Conservation (phyloP, 1,284 basidiomycete genomes). For the Ustilago bromivora region DNA sequence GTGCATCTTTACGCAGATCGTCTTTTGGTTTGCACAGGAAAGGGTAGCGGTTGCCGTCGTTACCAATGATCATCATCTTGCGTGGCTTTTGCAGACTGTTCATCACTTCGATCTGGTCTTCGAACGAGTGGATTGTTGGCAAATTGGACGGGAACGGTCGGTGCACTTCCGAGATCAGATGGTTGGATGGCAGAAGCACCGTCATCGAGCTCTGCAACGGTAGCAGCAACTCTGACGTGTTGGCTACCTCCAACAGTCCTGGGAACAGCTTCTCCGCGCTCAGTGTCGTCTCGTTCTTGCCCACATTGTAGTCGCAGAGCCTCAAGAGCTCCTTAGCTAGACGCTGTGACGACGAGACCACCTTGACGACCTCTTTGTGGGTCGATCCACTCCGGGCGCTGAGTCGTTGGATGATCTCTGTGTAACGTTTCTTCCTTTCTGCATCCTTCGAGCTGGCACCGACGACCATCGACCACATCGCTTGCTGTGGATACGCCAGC, state of each 20-base stretch:
- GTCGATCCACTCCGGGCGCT: conserved; percentile 16
- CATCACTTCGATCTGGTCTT: conserved; percentile 93
- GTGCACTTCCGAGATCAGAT: conserved; percentile 74
- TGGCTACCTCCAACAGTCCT: conserved; percentile 49
- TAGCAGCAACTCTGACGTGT: conserved; percentile 71
- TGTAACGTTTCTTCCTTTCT: conserved; percentile 77
- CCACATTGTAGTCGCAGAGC: conserved; percentile 63
- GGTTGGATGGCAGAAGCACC: conserved; percentile 77
- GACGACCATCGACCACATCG: conserved; percentile 91
- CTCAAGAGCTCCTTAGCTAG: conserved; percentile 65
- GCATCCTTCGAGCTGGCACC: conserved; percentile 85
- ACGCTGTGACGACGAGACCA: conserved; percentile 55
- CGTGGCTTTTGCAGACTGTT: conserved; percentile 89
- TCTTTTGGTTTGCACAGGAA: conserved; percentile 99
- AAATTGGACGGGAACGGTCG: conserved; percentile 84
- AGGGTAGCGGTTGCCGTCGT: conserved; percentile 85
- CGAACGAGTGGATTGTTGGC: conserved; percentile 76
- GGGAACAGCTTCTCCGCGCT: conserved; percentile 59
- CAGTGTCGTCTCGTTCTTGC: conserved; percentile 48
- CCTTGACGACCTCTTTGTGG: conserved; percentile 51
- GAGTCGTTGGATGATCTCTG: conserved; percentile 73
- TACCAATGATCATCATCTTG: conserved; percentile 87
- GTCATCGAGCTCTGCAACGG: conserved; percentile 94
- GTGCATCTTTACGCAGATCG: conserved; percentile 95
- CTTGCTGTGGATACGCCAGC: conserved; percentile 86